Conservation (phyloP, 2,329 filamentous ascomycete genomes). For the Xylaria sp. region DNA sequence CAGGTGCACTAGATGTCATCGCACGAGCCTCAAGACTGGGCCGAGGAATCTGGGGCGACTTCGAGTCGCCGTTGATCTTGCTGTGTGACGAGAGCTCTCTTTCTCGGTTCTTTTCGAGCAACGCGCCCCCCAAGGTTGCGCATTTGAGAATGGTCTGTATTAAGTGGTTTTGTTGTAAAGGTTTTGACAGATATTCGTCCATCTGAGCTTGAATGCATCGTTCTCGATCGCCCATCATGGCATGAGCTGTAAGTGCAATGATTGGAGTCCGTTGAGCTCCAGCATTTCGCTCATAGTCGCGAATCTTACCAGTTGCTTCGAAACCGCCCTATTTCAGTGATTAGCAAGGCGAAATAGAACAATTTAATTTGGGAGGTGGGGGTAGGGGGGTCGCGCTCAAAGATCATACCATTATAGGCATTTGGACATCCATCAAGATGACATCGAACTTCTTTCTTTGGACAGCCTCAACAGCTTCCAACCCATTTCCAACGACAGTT, state of each 20-base stretch:
- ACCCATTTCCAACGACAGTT: constrained; percentile 91
- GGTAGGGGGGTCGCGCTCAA: background rate
- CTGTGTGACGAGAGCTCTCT: constrained; percentile 60
- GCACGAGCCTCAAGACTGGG: constrained; percentile 59
- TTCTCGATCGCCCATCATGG: constrained; percentile 97
- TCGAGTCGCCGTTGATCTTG: constrained; percentile 51
- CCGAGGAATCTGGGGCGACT: constrained; percentile 38
- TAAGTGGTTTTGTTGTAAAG: constrained; percentile 93
- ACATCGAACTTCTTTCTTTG: constrained; percentile 94
- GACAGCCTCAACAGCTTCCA: constrained; percentile 90
- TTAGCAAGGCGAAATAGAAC: constrained; percentile 21
- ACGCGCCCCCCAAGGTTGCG: constrained; percentile 83
- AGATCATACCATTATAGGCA: constrained; percentile 92
- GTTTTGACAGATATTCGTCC: constrained; percentile 98
- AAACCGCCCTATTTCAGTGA: constrained; percentile 74
- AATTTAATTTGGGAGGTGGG: too few species aligned
- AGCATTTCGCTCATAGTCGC: constrained; percentile 87
- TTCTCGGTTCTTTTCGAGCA: constrained; percentile 77
- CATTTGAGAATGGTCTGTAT: constrained; percentile 98
- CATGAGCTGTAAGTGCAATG: constrained; percentile 94
- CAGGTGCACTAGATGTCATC: constrained; percentile 71
- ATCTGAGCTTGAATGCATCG: constrained; percentile 99
- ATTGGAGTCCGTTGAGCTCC: constrained; percentile 87
- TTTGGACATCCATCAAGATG: constrained; percentile 98
- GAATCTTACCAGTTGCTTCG: constrained; percentile 94